Base-by-base conservation (phyloP, 2,329 filamentous ascomycete genomes). In the Sclerotinia trifoliorum region DNA sequence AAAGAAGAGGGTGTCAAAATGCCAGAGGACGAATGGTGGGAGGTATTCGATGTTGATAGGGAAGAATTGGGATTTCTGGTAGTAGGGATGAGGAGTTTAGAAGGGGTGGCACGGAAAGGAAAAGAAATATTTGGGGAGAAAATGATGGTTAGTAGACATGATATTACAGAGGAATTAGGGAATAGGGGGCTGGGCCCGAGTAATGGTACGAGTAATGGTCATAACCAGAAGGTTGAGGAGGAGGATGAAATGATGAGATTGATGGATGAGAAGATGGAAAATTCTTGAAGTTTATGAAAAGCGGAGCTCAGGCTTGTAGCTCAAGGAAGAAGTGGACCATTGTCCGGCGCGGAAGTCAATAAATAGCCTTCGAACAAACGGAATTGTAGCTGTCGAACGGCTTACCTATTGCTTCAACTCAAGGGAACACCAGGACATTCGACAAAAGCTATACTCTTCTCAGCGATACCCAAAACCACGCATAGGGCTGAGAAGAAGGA, bases 21-120 rank as follows among this genome's bases (percentile, higher is more conserved):
- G 80, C 93, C 94, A 0, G 90, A 91, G 71, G 87, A 86, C 60
- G 89, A 92, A 71, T 99, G 95, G 95, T 99, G 95, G 95, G 94
- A 97, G 79, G 92, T 98, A 0, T 98, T 98, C 78, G 95, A 99
- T 79, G 92, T 95, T 10, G 94, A 97, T 75, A 85, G 95, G 63
- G 95, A 99, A 81, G 93, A 97, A 78, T 83, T 99, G 48, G 95
- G 95, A 0, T 98, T 98, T 74, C 80, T 98, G 68, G 93, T 96
- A 4, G 92, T 97, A 15, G 93, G 85, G 0, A 86, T 97, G 85
- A 83, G 88, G 70, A 97, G 94, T 75, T 81, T 96, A 66, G 88
- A 90, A 71, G 88, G 86, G 0, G 93, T 75, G 48, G 74, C 67
- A 7, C 67, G 52, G 60, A 73, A 70, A 60, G 73, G 73, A 48